A percentile compares a stretch with the other conserved stretches of the same genome.
Evolutionary conservation across 2,329 filamentous ascomycete species (phyloP).

Genomic region (Arthrobotrys megalospora): DNA sequence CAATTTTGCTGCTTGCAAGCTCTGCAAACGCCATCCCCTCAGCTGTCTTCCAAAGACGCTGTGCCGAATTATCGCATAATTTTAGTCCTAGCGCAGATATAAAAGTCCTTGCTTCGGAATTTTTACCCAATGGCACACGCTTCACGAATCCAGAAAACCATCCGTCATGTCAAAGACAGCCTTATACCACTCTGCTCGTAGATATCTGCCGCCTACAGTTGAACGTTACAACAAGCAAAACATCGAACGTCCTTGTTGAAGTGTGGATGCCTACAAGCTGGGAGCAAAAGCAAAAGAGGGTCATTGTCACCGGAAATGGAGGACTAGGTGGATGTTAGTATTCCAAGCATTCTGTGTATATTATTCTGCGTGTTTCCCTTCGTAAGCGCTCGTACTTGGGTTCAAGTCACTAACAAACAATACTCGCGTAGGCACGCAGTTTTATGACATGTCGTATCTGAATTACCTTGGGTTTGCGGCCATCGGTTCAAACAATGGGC

Average conservation of each 20-base stretch:
- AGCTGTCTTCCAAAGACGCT: too few relatives aligned
- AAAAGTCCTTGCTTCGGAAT: too few relatives aligned
- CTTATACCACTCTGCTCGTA: too few relatives aligned
- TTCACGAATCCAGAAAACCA: too few relatives aligned
- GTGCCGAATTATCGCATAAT: too few relatives aligned
- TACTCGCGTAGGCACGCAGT: constrained; percentile 6
- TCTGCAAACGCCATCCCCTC: too few relatives aligned
- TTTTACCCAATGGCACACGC: too few relatives aligned
- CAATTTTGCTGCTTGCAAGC: too few relatives aligned
- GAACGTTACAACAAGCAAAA: constrained; percentile 16
- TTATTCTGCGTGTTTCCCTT: too few relatives aligned
- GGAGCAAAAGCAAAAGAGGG: constrained; percentile 9
- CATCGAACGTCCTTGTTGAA: constrained; percentile 33
- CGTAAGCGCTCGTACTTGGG: background rate
- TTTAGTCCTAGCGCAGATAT: too few relatives aligned
- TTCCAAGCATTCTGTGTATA: too few relatives aligned
- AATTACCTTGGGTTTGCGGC: constrained; percentile 32
- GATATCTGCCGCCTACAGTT: background rate
- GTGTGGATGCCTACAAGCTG: constrained; percentile 26
- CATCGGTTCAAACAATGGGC: constrained; percentile 40
- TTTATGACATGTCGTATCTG: constrained; percentile 9
- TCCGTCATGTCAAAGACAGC: too few relatives aligned
- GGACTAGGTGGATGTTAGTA: constrained; percentile 19
- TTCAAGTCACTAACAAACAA: background rate
- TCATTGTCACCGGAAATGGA: constrained; percentile 18